Evolutionary conservation across 176 grass and related monocot genomes (phyloP).

Genomic region (Lolium perenne): DNA sequence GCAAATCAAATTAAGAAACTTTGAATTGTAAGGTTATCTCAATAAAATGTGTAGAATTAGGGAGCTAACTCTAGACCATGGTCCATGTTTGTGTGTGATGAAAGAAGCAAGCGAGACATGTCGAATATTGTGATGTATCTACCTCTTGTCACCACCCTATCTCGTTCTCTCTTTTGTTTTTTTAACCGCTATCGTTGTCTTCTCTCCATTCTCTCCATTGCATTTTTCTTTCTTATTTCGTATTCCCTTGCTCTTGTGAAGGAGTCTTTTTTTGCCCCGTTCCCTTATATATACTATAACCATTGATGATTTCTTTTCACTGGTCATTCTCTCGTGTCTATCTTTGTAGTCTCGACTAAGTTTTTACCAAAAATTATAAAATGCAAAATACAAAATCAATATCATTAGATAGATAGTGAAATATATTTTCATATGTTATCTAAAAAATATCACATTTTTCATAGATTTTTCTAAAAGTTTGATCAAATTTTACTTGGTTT

Average conservation of each 20-base stretch:
- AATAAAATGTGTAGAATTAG: neutral
- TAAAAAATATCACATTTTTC: too few relatives aligned
- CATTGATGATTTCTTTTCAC: neutral
- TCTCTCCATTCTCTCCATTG: neutral
- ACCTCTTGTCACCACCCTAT: neutral
- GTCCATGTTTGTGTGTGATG: neutral
- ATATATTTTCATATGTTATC: too few relatives aligned
- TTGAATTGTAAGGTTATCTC: neutral
- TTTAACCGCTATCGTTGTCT: neutral
- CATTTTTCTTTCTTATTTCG: neutral
- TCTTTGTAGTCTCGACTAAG: neutral
- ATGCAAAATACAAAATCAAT: too few relatives aligned
- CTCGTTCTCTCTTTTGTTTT: neutral
- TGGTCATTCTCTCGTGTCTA: neutral
- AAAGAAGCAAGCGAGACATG: neutral
- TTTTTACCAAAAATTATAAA: too few relatives aligned
- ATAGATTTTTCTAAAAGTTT: too few relatives aligned
- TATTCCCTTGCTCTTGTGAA: neutral
- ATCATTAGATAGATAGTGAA: too few relatives aligned
- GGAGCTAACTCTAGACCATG: neutral
- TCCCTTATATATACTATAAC: too few relatives aligned
- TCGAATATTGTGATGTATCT: neutral
- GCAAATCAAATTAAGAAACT: neutral
- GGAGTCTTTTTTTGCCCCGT: too few relatives aligned
- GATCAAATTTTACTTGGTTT: too few relatives aligned